Evolutionary conservation across 805 yeast genomes (phyloP).

Genomic region (Cyberlindnera americana): DNA sequence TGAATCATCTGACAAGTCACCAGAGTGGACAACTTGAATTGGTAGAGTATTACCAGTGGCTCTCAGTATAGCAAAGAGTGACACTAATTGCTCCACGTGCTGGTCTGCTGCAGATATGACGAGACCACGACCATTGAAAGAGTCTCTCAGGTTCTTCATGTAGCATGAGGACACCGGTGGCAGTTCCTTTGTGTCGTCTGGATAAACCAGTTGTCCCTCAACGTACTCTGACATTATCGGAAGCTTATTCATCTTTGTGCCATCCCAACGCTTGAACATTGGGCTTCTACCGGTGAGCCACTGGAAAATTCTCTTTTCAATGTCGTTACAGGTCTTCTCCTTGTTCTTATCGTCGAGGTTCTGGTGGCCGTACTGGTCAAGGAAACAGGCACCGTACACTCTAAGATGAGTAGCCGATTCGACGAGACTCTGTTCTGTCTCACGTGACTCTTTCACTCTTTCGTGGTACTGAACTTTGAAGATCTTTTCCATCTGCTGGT

Average conservation of each 20-base stretch:
- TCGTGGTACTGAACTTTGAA: conserved; percentile 19
- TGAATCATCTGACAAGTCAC: conserved; percentile 30
- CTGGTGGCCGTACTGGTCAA: conserved; percentile 19
- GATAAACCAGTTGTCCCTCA: conserved; percentile 3
- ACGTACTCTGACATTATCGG: conserved; percentile 20
- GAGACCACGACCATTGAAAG: conserved; percentile 35
- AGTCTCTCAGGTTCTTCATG: conserved; percentile 23
- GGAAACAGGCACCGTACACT: conserved; percentile 28
- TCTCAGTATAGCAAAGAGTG: conserved; percentile 39
- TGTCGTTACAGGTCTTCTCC: conserved; percentile 27
- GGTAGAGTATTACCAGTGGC: conserved; percentile 36
- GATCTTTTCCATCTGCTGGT: conserved; percentile 13
- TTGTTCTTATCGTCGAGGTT: conserved; percentile 5
- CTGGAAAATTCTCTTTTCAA: conserved; percentile 37
- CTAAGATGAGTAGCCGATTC: conserved; percentile 28
- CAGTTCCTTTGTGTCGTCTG: conserved; percentile 14
- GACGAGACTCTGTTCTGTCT: conserved; percentile 23
- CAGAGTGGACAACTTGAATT: conserved; percentile 38
- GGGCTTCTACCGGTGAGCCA: conserved; percentile 38
- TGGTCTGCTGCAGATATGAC: conserved; percentile 30
- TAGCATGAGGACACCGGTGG: conserved; percentile 30
- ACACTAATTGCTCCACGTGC: conserved; percentile 28
- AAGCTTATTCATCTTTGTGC: conserved; percentile 18
- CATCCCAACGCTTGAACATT: conserved; percentile 37
- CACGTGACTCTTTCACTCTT: conserved; percentile 16